Conservation (phyloP, 2,329 filamentous ascomycete genomes). For the Ophiostoma sp. region DNA sequence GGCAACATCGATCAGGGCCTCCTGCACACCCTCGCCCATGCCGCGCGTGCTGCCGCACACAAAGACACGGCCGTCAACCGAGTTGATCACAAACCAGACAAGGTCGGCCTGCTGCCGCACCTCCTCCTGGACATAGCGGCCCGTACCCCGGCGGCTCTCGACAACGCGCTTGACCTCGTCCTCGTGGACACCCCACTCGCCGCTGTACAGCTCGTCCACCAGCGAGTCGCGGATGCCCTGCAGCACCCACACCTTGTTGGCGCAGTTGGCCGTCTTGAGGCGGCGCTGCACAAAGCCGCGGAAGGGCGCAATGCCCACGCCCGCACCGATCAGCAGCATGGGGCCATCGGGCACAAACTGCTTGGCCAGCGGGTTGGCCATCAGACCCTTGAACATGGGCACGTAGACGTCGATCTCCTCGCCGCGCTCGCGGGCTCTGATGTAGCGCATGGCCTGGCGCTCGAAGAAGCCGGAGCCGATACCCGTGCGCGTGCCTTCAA, state of each 20-base stretch:
- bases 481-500: slow-evolving; percentile 65
- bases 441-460: slow-evolving; percentile 67
- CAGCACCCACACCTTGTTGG: slow-evolving; percentile 96
- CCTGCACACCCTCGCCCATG: slow-evolving; percentile 95
- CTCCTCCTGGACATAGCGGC: slow-evolving; percentile 94
- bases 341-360: slow-evolving; percentile 91
- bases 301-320: slow-evolving; percentile 95
- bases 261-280: slow-evolving; percentile 89
- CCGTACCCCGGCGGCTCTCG: slow-evolving; percentile 68
- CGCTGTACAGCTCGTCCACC: slow-evolving; percentile 91
- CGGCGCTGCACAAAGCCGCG: slow-evolving; percentile 93
- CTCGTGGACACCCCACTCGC: slow-evolving; percentile 93
- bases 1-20: slow-evolving; percentile 79
- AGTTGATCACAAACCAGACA: slow-evolving; percentile 98
- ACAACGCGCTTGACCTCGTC: slow-evolving; percentile 78
- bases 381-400: slow-evolving; percentile 97
- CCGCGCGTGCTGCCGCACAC: slow-evolving; percentile 93
- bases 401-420: slow-evolving; percentile 62
- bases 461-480: slow-evolving; percentile 93
- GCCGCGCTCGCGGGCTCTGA: slow-evolving; percentile 61
- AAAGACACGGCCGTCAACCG: slow-evolving; percentile 91
- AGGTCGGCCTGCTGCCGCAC: slow-evolving; percentile 85
- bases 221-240: slow-evolving; percentile 92
- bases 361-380: slow-evolving; percentile 90
- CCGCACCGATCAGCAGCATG: slow-evolving; percentile 95